A percentile compares a stretch with the other conserved stretches of the same genome.
These are phyloP conservation scores for Cetradonia linearis DNA, from an alignment of 495 filamentous ascomycete genomes.

Conservation along the genomic window DNA sequence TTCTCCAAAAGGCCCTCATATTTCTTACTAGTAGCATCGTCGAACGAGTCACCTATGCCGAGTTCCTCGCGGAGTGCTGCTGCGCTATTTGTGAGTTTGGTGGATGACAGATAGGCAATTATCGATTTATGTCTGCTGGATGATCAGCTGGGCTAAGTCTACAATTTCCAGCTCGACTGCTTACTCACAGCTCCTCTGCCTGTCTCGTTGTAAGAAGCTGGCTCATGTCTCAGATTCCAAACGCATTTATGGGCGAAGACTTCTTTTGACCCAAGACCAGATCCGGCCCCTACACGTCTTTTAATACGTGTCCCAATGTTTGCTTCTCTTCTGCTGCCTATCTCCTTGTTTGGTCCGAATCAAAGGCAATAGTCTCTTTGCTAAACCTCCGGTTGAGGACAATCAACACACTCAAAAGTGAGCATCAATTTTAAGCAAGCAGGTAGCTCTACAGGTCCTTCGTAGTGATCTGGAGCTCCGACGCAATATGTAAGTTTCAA, in stretches of 20 bases:
- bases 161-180: conserved; percentile 6
- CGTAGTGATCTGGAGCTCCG: background rate
- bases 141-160: conserved; percentile 9
- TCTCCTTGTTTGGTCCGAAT: background rate
- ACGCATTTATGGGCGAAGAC: background rate
- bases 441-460: background rate
- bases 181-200: conserved; percentile 76
- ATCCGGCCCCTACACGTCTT: background rate
- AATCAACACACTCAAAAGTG: background rate
- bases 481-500: background rate
- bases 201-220: conserved; percentile 68
- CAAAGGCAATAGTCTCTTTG: background rate
- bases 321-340: background rate
- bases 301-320: background rate
- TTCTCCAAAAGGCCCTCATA: conserved; percentile 86
- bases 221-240: conserved; percentile 46
- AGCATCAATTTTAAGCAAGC: background rate
- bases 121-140: conserved; percentile 71
- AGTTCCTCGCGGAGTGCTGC: conserved; percentile 46
- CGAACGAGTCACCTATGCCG: conserved; percentile 43
- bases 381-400: background rate
- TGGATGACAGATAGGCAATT: conserved; percentile 74
- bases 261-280: background rate
- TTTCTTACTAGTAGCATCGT: conserved; percentile 68
- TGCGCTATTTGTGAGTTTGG: conserved; percentile 56